phyloP scores from a whole-genome alignment of 352 stramenopile species.

The Phytopythium chamaehyphon region DNA sequence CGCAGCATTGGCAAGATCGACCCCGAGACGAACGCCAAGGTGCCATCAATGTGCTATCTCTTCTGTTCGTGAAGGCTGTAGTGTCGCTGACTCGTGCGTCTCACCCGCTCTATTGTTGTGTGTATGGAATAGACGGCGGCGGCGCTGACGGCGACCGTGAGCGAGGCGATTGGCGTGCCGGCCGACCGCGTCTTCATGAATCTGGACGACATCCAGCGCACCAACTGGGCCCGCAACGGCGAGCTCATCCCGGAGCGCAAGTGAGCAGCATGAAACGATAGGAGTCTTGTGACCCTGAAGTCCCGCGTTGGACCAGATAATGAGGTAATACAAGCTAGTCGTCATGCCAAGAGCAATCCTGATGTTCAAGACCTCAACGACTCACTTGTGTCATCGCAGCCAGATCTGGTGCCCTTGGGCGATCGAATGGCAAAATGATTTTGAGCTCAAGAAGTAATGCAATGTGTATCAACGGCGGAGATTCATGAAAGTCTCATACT shows the following conservation, averaged over 20 bases:
- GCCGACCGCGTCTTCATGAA: conserved; percentile 53
- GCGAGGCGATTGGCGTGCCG: conserved; percentile 31
- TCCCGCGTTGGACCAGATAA: no score
- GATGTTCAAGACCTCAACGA: no score
- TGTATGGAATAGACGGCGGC: conserved; percentile 28
- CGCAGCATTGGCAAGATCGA: conserved; percentile 55
- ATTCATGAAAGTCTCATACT: not conserved
- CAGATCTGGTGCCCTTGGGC: no score
- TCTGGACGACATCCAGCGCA: conserved; percentile 39
- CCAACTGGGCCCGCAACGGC: conserved; percentile 42
- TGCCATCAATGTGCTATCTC: conserved; percentile 2
- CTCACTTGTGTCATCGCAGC: no score
- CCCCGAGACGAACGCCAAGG: conserved; percentile 38
- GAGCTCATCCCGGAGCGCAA: conserved; percentile 30
- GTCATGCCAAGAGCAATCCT: no score
- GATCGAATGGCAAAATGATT: no score
- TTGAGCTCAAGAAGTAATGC: no score
- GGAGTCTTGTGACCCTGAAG: not conserved
- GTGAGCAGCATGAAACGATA: conserved; percentile 3
- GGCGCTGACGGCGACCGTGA: conserved; percentile 35
- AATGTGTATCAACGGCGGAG: no score
- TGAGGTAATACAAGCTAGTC: no score
- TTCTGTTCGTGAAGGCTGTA: no score
- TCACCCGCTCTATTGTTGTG: not conserved
- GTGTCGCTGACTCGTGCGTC: not conserved